Percentiles rank a stretch among this genome's conserved stretches.
These are phyloP conservation scores for Rosa persica DNA, from an alignment of 306 rosid genomes.

Conservation along the genomic window DNA sequence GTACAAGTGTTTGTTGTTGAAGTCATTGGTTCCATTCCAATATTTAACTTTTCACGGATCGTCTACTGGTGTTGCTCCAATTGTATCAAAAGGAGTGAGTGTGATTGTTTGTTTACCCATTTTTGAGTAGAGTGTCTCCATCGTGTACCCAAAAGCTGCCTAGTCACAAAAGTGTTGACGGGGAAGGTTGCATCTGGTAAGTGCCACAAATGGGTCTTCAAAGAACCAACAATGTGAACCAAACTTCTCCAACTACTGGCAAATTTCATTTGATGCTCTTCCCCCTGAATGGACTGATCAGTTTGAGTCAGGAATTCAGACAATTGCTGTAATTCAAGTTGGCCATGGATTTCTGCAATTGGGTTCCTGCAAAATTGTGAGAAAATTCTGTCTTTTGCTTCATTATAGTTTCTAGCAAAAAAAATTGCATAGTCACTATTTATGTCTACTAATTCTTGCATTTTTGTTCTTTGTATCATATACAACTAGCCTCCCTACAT, in stretches of 20 bases:
- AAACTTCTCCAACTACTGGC: constrained; percentile 97
- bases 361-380: constrained; percentile 98
- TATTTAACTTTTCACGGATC: no score
- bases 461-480: no score
- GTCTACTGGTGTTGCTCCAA: no score
- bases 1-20: no score
- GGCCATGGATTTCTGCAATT: constrained; percentile 99
- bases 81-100: no score
- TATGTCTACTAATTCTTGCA: no score
- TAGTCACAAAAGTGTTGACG: constrained; percentile 55
- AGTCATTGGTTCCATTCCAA: no score
- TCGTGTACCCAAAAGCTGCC: no score
- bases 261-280: constrained; percentile 98
- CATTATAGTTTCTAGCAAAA: not conserved
- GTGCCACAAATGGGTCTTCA: constrained; percentile 99
- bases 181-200: constrained; percentile 99
- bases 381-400: constrained; percentile 24
- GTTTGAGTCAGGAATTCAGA: constrained; percentile 98
- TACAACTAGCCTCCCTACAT: no score
- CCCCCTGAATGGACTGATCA: constrained; percentile 99
- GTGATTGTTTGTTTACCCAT: no score
- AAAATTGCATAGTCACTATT: not conserved
- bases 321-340: constrained; percentile 99
- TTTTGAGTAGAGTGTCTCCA: no score
- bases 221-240: constrained; percentile 97